Evolutionary conservation across 2,329 filamentous ascomycete genomes (phyloP).

Genomic region (Penicillium capsulatum): DNA sequence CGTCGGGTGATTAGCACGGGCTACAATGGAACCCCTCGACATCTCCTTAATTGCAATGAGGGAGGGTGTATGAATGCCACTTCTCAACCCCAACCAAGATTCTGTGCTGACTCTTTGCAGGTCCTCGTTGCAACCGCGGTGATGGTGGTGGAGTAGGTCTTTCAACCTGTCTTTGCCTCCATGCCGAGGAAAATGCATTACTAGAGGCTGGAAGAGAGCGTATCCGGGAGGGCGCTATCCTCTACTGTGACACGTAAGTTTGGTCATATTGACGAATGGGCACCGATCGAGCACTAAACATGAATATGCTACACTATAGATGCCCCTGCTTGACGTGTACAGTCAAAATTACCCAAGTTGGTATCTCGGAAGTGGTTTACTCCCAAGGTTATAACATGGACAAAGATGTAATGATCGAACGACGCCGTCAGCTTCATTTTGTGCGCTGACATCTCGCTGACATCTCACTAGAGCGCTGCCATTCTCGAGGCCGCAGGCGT

Average conservation of each 20-base stretch:
- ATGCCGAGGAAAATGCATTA: conserved; percentile 95
- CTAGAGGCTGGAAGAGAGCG: conserved; percentile 90
- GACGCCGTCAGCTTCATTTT: too few relatives aligned
- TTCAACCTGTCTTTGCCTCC: conserved; percentile 89
- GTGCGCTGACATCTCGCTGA: conserved; percentile 12
- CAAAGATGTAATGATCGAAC: conserved; percentile 60
- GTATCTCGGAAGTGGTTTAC: conserved; percentile 93
- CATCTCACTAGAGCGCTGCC: conserved; percentile 56
- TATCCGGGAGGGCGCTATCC: conserved; percentile 72
- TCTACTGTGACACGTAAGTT: conserved; percentile 80
- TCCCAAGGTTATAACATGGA: conserved; percentile 95
- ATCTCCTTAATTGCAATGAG: conserved; percentile 83
- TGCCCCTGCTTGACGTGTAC: conserved; percentile 97
- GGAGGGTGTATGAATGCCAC: conserved; percentile 65
- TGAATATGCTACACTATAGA: too few relatives aligned
- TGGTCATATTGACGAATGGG: too few relatives aligned
- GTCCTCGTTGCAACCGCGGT: conserved; percentile 72
- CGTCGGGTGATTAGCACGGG: conserved; percentile 88
- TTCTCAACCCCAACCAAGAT: background rate
- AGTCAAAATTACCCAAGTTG: conserved; percentile 97
- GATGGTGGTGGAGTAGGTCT: conserved; percentile 67
- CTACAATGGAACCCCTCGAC: conserved; percentile 94
- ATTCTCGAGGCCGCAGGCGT: conserved; percentile 84
- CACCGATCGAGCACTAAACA: too few relatives aligned
- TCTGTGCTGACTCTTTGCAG: conserved; percentile 26